These are phyloP conservation scores for Alisma plantagoaquatica DNA, from an alignment of 106 monocot genomes.

Conservation along the genomic window DNA sequence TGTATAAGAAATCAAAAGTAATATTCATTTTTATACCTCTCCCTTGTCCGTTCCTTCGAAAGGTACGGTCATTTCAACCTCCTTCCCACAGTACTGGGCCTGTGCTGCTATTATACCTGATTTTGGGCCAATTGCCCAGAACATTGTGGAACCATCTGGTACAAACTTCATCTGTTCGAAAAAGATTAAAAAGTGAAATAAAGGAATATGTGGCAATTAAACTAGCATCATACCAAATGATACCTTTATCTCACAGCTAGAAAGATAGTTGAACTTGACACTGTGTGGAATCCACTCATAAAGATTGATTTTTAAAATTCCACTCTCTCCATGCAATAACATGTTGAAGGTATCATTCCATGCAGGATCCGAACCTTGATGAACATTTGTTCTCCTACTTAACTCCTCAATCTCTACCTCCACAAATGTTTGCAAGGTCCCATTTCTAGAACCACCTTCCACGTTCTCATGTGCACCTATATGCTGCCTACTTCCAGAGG, in stretches of 20 bases:
- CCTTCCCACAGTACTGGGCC: slow-evolving; percentile 56
- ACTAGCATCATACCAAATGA: too few species aligned
- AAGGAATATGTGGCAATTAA: too few species aligned
- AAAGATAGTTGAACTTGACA: slow-evolving; percentile 65
- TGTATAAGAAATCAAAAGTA: too few species aligned
- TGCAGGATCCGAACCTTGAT: slow-evolving; percentile 37
- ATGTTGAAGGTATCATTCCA: slow-evolving; percentile 87
- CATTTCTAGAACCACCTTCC: slow-evolving; percentile 11
- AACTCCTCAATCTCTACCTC: slow-evolving; percentile 77
- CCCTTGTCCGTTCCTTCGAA: slow-evolving; percentile 68
- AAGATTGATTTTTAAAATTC: slow-evolving; percentile 68
- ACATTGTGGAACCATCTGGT: slow-evolving; percentile 79
- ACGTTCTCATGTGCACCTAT: slow-evolving; percentile 11
- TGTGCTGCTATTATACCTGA: slow-evolving; percentile 65
- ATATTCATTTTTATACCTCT: too few species aligned
- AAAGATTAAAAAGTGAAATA: background rate
- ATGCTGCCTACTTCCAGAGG: slow-evolving; percentile 15
- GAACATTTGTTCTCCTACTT: slow-evolving; percentile 49
- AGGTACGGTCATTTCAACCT: slow-evolving; percentile 76
- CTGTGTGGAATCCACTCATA: slow-evolving; percentile 49
- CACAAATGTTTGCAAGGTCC: slow-evolving; percentile 43
- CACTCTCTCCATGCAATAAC: slow-evolving; percentile 68
- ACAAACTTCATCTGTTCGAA: slow-evolving; percentile 77
- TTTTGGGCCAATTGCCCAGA: slow-evolving; percentile 83
- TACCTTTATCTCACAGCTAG: slow-evolving; percentile 97